Conservation (phyloP, 2,329 filamentous ascomycete species). For the Neofusicoccum sp. region DNA sequence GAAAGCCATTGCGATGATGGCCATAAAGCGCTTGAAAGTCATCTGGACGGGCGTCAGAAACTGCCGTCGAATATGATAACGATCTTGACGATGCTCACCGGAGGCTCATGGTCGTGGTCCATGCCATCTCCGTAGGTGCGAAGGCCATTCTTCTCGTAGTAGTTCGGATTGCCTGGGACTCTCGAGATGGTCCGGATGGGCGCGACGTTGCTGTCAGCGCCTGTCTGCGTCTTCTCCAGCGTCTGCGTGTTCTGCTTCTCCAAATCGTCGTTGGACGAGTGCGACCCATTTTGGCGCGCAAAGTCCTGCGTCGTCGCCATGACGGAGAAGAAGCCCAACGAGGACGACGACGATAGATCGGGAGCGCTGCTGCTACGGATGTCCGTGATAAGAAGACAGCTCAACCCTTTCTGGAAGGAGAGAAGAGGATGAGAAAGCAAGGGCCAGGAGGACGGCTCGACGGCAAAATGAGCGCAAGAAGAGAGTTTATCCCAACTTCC, state of each 20-base stretch:
- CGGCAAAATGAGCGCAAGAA: background rate
- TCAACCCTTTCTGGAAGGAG: too few species aligned
- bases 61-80: background rate
- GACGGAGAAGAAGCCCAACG: background rate
- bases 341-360: background rate
- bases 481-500: background rate
- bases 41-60: constrained; percentile 40
- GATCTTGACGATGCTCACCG: constrained; percentile 30
- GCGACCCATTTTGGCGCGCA: background rate
- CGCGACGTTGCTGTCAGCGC: constrained; percentile 24
- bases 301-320: constrained; percentile 3
- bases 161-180: constrained; percentile 36
- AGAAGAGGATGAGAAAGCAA: background rate
- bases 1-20: constrained; percentile 58
- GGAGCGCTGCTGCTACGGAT: background rate
- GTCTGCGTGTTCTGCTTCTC: constrained; percentile 5
- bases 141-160: constrained; percentile 47
- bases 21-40: constrained; percentile 53
- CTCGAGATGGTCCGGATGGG: constrained; percentile 32
- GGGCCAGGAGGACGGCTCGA: background rate
- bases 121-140: constrained; percentile 48
- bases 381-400: background rate
- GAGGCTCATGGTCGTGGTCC: constrained; percentile 48
- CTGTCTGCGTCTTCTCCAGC: background rate
- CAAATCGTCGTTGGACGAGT: constrained; percentile 4